Percentiles rank a stretch among this genome's conserved stretches.
Conservation (phyloP, 1,139 yeast genomes). For the Lodderomyces jiufengensis region DNA sequence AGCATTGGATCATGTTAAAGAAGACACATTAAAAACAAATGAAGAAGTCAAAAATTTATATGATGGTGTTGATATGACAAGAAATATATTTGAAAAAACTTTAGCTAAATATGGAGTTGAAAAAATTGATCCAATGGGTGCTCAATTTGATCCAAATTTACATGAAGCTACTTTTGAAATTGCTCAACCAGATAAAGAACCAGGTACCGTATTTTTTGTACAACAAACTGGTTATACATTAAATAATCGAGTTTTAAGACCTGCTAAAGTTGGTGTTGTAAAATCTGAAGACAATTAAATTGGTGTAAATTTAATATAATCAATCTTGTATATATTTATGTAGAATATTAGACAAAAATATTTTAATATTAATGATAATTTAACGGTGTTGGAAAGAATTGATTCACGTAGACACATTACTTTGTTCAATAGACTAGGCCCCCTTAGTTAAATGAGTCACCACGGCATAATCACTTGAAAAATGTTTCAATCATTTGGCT, state of each 20-base stretch:
- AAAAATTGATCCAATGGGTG: constrained; percentile 81
- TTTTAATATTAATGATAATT: not conserved
- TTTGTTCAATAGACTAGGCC: too few species aligned
- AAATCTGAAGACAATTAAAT: constrained; percentile 36
- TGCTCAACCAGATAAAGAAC: constrained; percentile 84
- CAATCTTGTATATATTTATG: constrained; percentile 3
- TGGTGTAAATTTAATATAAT: too few species aligned
- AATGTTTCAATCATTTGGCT: not conserved
- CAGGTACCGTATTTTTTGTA: constrained; percentile 90
- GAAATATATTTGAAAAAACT: constrained; percentile 82
- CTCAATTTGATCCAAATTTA: constrained; percentile 82
- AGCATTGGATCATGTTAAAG: constrained; percentile 75
- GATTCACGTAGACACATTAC: too few species aligned
- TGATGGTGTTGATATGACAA: constrained; percentile 92
- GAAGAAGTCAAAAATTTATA: constrained; percentile 71
- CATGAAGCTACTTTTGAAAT: constrained; percentile 94
- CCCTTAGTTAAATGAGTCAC: not conserved
- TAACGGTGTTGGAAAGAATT: not conserved
- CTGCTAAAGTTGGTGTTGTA: constrained; percentile 96
- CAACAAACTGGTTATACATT: constrained; percentile 88
- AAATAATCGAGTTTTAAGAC: constrained; percentile 86
- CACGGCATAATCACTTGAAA: not conserved
- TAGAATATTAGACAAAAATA: too few species aligned
- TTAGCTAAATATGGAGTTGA: constrained; percentile 74
- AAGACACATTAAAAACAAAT: constrained; percentile 56